Conservation (phyloP, 2,329 filamentous ascomycete genomes). For the Atkinsonella texensis region DNA sequence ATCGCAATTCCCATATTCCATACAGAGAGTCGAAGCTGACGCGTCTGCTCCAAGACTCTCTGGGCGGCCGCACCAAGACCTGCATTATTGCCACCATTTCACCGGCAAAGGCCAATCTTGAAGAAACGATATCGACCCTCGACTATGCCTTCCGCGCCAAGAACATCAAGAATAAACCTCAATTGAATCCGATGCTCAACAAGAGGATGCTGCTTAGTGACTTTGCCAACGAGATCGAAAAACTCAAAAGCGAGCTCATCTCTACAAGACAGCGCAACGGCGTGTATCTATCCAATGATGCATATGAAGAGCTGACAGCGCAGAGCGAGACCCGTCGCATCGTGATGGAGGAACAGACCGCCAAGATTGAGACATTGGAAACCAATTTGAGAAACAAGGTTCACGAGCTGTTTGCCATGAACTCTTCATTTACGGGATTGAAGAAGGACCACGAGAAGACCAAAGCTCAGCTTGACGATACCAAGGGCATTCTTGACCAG, state of each 20-base stretch:
- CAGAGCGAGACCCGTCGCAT: constrained; percentile 89
- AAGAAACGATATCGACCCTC: constrained; percentile 95
- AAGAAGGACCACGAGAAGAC: constrained; percentile 84
- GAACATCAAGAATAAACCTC: constrained; percentile 96
- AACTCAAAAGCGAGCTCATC: constrained; percentile 85
- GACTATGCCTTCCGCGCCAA: constrained; percentile 98
- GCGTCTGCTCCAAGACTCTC: constrained; percentile 84
- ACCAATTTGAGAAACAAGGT: constrained; percentile 84
- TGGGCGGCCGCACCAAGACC: constrained; percentile 91
- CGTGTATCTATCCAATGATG: constrained; percentile 81
- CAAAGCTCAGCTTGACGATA: constrained; percentile 59
- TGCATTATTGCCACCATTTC: constrained; percentile 98
- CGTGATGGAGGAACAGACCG: constrained; percentile 80
- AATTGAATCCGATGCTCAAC: constrained; percentile 81
- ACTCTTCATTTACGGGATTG: constrained; percentile 73
- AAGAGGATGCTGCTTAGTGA: constrained; percentile 89
- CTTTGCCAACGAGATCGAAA: constrained; percentile 87
- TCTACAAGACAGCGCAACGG: constrained; percentile 88
- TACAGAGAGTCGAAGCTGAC: constrained; percentile 92
- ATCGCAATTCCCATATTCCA: constrained; percentile 80
- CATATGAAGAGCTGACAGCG: constrained; percentile 81
- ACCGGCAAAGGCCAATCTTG: constrained; percentile 85
- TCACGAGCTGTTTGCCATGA: constrained; percentile 79
- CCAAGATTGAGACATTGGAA: constrained; percentile 88
- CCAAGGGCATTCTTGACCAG: constrained; percentile 70